These are phyloP conservation scores for Paraphaeosphaeria sporulosa DNA, from an alignment of 2,329 filamentous ascomycete species.

Conservation along the genomic window DNA sequence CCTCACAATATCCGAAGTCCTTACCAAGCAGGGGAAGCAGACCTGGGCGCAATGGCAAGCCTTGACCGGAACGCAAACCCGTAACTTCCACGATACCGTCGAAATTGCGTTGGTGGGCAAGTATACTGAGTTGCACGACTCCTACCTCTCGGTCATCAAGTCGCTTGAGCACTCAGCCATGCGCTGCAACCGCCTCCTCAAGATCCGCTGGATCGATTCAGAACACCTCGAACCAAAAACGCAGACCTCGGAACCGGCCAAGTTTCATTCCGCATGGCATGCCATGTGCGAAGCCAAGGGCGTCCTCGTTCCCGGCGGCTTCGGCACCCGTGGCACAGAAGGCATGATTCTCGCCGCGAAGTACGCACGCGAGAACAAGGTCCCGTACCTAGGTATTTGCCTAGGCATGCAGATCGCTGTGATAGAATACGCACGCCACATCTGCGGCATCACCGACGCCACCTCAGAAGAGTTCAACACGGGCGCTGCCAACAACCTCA, in stretches of 20 bases:
- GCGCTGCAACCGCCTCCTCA: slow-evolving; percentile 80
- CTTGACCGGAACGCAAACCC: slow-evolving; percentile 72
- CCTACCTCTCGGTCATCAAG: slow-evolving; percentile 85
- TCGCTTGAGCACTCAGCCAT: slow-evolving; percentile 91
- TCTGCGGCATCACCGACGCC: slow-evolving; percentile 69
- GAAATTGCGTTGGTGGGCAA: slow-evolving; percentile 91
- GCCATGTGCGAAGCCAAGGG: slow-evolving; percentile 74
- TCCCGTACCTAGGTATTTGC: slow-evolving; percentile 88
- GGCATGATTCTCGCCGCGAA: slow-evolving; percentile 90
- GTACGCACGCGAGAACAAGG: slow-evolving; percentile 83
- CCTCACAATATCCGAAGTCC: slow-evolving; percentile 59
- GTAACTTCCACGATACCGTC: slow-evolving; percentile 70
- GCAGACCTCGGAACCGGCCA: slow-evolving; percentile 68
- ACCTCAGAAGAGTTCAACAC: slow-evolving; percentile 65
- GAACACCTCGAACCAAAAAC: slow-evolving; percentile 78
- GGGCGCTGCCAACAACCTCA: slow-evolving; percentile 70
- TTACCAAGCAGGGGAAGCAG: slow-evolving; percentile 68
- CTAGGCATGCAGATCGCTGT: slow-evolving; percentile 93
- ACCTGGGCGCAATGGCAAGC: slow-evolving; percentile 82
- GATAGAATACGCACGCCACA: slow-evolving; percentile 82
- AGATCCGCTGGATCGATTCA: slow-evolving; percentile 85
- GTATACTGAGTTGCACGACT: slow-evolving; percentile 84
- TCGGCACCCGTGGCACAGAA: slow-evolving; percentile 81
- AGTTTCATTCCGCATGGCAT: slow-evolving; percentile 88
- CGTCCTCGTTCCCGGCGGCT: slow-evolving; percentile 77